These are phyloP conservation scores for Tillandsia leiboldiana DNA, from an alignment of 176 grass and related monocot species.

Conservation along the genomic window DNA sequence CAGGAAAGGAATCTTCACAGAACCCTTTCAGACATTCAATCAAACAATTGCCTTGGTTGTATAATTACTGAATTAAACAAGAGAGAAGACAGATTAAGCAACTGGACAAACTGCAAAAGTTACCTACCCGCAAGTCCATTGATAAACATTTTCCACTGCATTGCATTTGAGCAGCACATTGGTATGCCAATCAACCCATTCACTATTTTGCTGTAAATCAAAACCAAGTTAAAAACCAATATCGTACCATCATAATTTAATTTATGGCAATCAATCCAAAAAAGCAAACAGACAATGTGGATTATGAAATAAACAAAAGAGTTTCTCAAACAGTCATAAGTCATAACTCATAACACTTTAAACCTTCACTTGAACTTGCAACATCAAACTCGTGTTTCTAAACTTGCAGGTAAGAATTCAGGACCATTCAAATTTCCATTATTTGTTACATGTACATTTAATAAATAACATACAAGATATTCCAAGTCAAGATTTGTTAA, in stretches of 20 bases:
- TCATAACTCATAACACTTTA: background rate
- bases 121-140: conserved; percentile 93
- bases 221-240: background rate
- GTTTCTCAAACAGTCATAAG: background rate
- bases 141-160: conserved; percentile 88
- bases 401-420: background rate
- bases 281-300: background rate
- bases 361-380: conserved; percentile 4
- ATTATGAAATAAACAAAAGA: conserved; percentile 1
- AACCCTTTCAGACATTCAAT: background rate
- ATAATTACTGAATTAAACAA: conserved; percentile 3
- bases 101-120: conserved; percentile 1
- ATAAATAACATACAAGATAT: conserved; percentile 3
- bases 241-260: background rate
- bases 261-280: background rate
- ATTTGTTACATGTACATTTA: background rate
- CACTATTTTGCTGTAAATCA: conserved; percentile 50
- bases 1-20: background rate
- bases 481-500: conserved; percentile 3
- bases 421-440: background rate
- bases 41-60: background rate
- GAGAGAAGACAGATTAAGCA: conserved; percentile 1
- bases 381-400: background rate
- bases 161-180: conserved; percentile 65
- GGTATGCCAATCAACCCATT: conserved; percentile 75